Evolutionary conservation across 1,284 basidiomycete genomes (phyloP), one percentile per base, ranked within the genome.

Genomic region (Stereum hirsutum): DNA sequence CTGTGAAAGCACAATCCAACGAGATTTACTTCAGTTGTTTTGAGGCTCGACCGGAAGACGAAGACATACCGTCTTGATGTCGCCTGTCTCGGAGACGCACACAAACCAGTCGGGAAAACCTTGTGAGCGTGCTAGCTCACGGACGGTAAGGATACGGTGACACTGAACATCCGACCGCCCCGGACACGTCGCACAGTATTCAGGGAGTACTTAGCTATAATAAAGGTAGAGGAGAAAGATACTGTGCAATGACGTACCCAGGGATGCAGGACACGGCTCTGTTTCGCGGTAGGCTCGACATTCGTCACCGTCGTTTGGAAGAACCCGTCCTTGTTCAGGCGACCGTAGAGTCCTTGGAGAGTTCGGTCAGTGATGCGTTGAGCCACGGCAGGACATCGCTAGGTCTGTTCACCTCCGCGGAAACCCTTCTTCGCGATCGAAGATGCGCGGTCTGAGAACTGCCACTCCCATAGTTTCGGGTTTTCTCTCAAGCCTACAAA

Each of bases 231-330:
- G 19, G 23, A 51, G 27, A 7, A 21, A 26, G 12, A 21, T n/a
- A n/a, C n/a, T n/a, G n/a, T n/a, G n/a, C 2, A 2, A 31, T 4
- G 21, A 40, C 69, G 40, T 59, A 85, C 84, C 42, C 64, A 68
- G 8, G 81, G 80, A 51, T 87, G 72, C 10, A 88, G 59, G 5
- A 86, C 76, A 37, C 65, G 67, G 50, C 70, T 71, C 50, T 87
- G 84, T 54, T 86, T 87, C 3, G 81, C 84, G 1, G 74, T 85
- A 0, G 84, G 83, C 40, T 75, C 74, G 30, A 87, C 67, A 44
- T 87, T 84, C 0, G 82, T 84, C 12, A 86, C 78, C 0, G 76
- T 84, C 0, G 84, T 85, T 37, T 71, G 69, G 54, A 87, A 87
- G 54, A 68, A 74, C 3, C 53, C 53, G 17, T 74, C 56, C 36